phyloP scores from a whole-genome alignment of 306 rosid genomes.

The Vigna radiata region DNA sequence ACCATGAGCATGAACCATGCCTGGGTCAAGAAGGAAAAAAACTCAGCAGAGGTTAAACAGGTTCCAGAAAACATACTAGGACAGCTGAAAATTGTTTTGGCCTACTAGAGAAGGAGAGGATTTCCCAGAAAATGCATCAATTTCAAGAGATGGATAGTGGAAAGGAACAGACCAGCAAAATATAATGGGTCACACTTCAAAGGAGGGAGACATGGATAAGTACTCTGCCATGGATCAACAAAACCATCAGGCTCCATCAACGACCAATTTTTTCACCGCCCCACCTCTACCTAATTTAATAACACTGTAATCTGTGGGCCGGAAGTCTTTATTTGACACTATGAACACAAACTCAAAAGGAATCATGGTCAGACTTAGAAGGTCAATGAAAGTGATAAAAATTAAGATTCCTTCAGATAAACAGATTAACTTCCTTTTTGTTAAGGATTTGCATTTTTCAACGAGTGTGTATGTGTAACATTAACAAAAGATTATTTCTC shows the following conservation, averaged over 20 bases:
- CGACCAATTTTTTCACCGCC: not conserved
- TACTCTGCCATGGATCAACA: not conserved
- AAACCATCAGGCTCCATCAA: not conserved
- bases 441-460: not conserved
- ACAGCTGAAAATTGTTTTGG: not conserved
- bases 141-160: not conserved
- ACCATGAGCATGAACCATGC: not conserved
- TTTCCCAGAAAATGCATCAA: not conserved
- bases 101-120: not conserved
- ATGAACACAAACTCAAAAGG: slow-evolving; percentile 6
- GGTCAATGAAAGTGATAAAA: slow-evolving; percentile 10
- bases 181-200: not conserved
- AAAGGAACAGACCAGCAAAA: not conserved
- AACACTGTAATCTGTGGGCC: not conserved
- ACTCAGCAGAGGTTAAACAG: not conserved
- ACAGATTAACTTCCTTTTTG: not conserved
- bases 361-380: not conserved
- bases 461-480: not conserved
- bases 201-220: not conserved
- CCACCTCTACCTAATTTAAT: slow-evolving; percentile 19
- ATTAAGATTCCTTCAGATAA: not conserved
- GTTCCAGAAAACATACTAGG: not conserved
- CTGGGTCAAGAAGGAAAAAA: not conserved
- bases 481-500: slow-evolving; percentile 4
- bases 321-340: not conserved